phyloP scores from a whole-genome alignment of 1,284 basidiomycete genomes.

The Rhodotorula glutinis region DNA sequence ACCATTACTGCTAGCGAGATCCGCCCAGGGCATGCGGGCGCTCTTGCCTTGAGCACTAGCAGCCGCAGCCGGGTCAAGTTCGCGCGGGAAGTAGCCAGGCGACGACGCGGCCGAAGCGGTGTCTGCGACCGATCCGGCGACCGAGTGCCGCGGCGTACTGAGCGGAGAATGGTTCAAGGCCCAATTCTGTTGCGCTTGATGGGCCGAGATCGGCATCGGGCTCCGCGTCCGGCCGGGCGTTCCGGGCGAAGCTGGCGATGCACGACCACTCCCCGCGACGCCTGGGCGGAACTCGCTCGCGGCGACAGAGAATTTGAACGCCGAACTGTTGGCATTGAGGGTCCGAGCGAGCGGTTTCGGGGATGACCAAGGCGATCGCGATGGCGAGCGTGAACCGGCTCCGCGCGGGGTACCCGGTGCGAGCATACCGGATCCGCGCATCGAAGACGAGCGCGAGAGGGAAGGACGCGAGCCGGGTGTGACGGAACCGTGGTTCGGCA shows the following conservation, averaged over 20 bases:
- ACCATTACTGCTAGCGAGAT: slow-evolving; percentile 11
- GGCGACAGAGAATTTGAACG: slow-evolving; percentile 45
- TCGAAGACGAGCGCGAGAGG: slow-evolving; percentile 42
- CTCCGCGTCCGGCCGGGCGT: slow-evolving; percentile 29
- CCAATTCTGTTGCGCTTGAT: slow-evolving; percentile 38
- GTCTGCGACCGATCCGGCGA: slow-evolving; percentile 1
- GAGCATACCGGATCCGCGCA: slow-evolving; percentile 28
- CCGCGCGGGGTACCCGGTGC: slow-evolving; percentile 7
- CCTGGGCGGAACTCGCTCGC: slow-evolving; percentile 42
- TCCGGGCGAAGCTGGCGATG: slow-evolving; percentile 21
- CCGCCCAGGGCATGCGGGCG: slow-evolving; percentile 34
- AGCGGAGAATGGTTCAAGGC: slow-evolving; percentile 40
- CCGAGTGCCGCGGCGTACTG: slow-evolving; percentile 36
- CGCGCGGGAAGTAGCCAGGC: slow-evolving; percentile 33
- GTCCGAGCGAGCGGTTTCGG: slow-evolving; percentile 24
- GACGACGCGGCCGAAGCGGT: slow-evolving; percentile 26
- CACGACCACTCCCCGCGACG: slow-evolving; percentile 11
- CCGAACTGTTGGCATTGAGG: slow-evolving; percentile 22
- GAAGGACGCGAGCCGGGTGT: slow-evolving; percentile 33
- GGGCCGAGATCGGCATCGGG: slow-evolving; percentile 32
- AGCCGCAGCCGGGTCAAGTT: slow-evolving; percentile 13
- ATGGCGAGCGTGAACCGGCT: slow-evolving; percentile 25
- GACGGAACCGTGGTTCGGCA: slow-evolving; percentile 33
- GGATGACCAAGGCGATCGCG: slow-evolving; percentile 35
- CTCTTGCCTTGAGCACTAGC: background rate